These are phyloP conservation scores for Ceratocystis eucalypticola DNA, from an alignment of 2,329 filamentous ascomycete genomes.

Conservation along the genomic window DNA sequence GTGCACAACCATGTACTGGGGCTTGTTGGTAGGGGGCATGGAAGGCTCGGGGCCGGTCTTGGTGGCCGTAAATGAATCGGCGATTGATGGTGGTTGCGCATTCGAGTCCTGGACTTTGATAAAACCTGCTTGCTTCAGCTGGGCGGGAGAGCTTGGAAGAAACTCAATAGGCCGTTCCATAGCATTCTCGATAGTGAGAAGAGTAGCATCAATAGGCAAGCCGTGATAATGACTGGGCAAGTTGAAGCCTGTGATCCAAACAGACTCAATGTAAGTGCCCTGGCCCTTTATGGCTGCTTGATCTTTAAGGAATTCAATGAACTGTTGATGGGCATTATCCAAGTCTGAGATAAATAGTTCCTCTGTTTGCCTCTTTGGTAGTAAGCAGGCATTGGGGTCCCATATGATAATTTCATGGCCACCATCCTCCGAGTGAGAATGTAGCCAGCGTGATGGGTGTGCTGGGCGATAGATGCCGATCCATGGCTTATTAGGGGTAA, in stretches of 20 bases:
- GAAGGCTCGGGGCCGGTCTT: slow-evolving; percentile 21
- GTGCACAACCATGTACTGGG: slow-evolving; percentile 9
- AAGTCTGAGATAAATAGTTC: slow-evolving; percentile 28
- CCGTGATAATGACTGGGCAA: slow-evolving; percentile 12
- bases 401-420: slow-evolving; percentile 41
- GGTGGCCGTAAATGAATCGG: no score
- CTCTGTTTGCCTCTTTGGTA: not conserved
- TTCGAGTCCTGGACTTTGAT: slow-evolving; percentile 23
- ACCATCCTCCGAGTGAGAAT: slow-evolving; percentile 21
- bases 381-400: slow-evolving; percentile 30
- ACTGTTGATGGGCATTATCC: slow-evolving; percentile 32
- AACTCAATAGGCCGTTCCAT: slow-evolving; percentile 25
- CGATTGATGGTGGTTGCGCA: slow-evolving; percentile 28
- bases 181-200: slow-evolving; percentile 28
- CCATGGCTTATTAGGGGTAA: slow-evolving; percentile 35
- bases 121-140: slow-evolving; percentile 24
- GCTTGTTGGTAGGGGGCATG: not conserved
- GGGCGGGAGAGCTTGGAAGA: slow-evolving; percentile 27
- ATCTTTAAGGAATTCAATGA: slow-evolving; percentile 30
- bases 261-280: slow-evolving; percentile 27
- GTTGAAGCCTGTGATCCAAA: slow-evolving; percentile 35
- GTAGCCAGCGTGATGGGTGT: slow-evolving; percentile 25
- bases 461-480: slow-evolving; percentile 35
- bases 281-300: slow-evolving; percentile 25
- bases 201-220: slow-evolving; percentile 32